Base-by-base conservation (phyloP, 2,329 filamentous ascomycete species). In the Parasarocladium wereldwijsianum region DNA sequence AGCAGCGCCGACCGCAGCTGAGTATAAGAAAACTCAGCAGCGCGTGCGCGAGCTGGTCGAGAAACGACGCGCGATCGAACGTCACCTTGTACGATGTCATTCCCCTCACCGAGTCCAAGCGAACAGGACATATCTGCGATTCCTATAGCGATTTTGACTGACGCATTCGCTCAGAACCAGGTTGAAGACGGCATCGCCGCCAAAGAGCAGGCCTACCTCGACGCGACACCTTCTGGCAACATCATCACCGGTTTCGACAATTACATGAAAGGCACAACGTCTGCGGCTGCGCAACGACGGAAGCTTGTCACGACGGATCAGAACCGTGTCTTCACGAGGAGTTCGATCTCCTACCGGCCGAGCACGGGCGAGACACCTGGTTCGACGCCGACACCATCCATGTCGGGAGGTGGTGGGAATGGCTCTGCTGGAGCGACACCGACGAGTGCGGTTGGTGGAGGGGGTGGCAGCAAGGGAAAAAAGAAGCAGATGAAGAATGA, bases 201-300 rank as follows among this genome's bases (percentile, higher is more conserved):
- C 39, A 78, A 83, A 45, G 90, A 98, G 53, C 73, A 76, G 34
- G 68, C 76, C 12, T 98, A 98, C 52, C 73, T 98, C 30, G 87
- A 96, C 52, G 84, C 84, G 45, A 92, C 85, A 4, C 77, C 76
- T 10, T 73, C 66, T 43, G 90, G 90, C 25, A 98, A 98, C 58
- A 96, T 98, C 49, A 87, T 98, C 51, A 85, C 82, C 28, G 90
- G 90, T 14, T 98, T 98, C 53, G 90, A 98, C 53, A 92, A 85
- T 50, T 98, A 96, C 58, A 92, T 93, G 62, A 98, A 98, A 55
- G 86, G 83, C 32, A 69, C 67, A 12, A 67, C 70, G 7, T 70
- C 72, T n/a, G 62, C 65, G 2, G 66, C 66, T 4, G 65, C 74
- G 8, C 64, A 71, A 40, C 63, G 78, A 46, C 69, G 75, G 44